These are phyloP conservation scores for Gaultheria prostrata DNA, from an alignment of 148 eudicot species.

Conservation along the genomic window DNA sequence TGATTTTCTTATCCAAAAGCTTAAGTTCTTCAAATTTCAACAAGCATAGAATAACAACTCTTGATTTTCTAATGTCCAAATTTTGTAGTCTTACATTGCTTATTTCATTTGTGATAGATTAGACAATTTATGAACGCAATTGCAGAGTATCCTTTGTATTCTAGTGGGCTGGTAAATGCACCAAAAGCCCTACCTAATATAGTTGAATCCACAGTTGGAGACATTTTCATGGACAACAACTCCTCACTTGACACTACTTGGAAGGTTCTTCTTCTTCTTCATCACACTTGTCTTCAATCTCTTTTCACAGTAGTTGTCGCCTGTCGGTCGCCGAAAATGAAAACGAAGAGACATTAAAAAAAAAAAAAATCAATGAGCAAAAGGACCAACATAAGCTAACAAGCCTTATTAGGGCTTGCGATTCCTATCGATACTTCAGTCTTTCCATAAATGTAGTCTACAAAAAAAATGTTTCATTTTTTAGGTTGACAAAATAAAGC, in stretches of 20 bases:
- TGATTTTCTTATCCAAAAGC: not conserved
- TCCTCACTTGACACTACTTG: conserved; percentile 35
- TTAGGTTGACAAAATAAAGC: too few species aligned
- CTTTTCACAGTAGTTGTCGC: not conserved
- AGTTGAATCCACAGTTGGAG: conserved; percentile 56
- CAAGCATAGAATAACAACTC: not conserved
- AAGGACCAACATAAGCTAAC: too few species aligned
- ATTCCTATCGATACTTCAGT: too few species aligned
- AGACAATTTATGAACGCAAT: conserved; percentile 35
- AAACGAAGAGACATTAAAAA: too few species aligned
- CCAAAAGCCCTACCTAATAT: conserved; percentile 56
- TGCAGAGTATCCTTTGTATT: conserved; percentile 39
- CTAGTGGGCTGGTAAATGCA: conserved; percentile 38
- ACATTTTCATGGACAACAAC: conserved; percentile 35
- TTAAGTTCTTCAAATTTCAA: not conserved
- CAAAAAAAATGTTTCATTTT: too few species aligned
- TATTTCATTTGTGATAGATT: conserved; percentile 23
- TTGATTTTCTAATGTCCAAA: not conserved
- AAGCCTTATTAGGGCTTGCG: too few species aligned
- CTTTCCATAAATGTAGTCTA: too few species aligned
- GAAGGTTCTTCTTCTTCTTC: conserved; percentile 28
- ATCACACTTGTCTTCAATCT: not conserved
- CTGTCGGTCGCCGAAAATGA: not conserved
- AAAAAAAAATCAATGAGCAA: too few species aligned
- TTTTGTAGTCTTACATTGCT: not conserved